Conservation (phyloP, 768 basidiomycete species). For the Boletus subparvulus region DNA sequence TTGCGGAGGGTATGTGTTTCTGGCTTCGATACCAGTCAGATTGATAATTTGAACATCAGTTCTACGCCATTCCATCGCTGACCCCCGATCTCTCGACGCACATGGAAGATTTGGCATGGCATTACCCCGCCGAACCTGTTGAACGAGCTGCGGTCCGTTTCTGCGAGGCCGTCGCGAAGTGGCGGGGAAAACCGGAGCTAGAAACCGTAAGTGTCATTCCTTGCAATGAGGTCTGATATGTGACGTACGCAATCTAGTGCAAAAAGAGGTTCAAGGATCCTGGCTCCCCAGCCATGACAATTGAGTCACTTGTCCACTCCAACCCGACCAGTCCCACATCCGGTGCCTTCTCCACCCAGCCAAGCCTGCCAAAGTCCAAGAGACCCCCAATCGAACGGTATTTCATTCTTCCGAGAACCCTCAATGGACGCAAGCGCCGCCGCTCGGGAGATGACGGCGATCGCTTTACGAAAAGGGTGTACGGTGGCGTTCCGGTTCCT, state of each 20-base stretch:
- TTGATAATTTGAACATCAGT: conserved; percentile 44
- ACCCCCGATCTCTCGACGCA: conserved; percentile 77
- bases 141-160: conserved; percentile 77
- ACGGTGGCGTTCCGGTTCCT: conserved; percentile 10
- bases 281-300: conserved; percentile 47
- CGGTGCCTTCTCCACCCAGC: conserved; percentile 23
- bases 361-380: conserved; percentile 21
- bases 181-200: conserved; percentile 84
- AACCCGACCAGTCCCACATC: conserved; percentile 59
- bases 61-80: conserved; percentile 69
- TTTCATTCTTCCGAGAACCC: conserved; percentile 28
- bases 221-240: conserved; percentile 11
- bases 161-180: conserved; percentile 77
- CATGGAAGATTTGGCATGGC: conserved; percentile 69
- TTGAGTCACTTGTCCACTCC: conserved; percentile 70
- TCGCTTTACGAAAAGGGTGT: conserved; percentile 22
- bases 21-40: neutral
- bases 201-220: conserved; percentile 52
- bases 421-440: conserved; percentile 26
- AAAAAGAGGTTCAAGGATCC: conserved; percentile 47
- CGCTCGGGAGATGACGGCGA: conserved; percentile 29
- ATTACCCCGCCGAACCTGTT: conserved; percentile 78
- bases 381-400: conserved; percentile 40
- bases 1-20: conserved; percentile 57
- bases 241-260: conserved; percentile 45